These are phyloP conservation scores for Phytophthora boehmeriae DNA, from an alignment of 352 stramenopile species.

Conservation along the genomic window DNA sequence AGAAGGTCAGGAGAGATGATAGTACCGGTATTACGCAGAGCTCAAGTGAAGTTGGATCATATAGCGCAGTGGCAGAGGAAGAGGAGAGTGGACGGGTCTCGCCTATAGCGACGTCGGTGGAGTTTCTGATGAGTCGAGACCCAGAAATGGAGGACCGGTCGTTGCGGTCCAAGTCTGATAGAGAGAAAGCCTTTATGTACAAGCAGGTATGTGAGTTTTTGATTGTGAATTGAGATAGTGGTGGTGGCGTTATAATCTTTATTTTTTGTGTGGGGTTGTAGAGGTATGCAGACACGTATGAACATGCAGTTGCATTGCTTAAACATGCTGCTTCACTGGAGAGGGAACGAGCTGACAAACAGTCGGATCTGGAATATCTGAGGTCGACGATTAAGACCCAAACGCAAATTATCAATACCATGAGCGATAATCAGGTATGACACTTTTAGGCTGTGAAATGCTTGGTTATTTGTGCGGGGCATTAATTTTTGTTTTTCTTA, in stretches of 20 bases:
- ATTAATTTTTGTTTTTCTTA: constrained; percentile 11
- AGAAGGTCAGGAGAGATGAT: constrained; percentile 14
- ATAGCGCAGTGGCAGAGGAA: neutral
- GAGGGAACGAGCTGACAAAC: constrained; percentile 36
- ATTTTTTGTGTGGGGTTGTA: constrained; percentile 16
- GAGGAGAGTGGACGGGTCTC: constrained; percentile 24
- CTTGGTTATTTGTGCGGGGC: neutral
- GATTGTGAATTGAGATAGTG: neutral
- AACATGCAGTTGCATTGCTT: constrained; percentile 53
- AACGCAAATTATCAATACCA: constrained; percentile 57
- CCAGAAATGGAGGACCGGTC: constrained; percentile 64
- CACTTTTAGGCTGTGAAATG: neutral
- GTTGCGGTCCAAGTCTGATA: constrained; percentile 63
- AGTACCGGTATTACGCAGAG: constrained; percentile 12
- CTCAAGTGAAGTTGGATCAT: constrained; percentile 4
- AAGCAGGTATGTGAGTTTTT: constrained; percentile 58
- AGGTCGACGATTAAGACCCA: constrained; percentile 55
- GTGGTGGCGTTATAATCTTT: neutral
- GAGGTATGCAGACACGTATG: constrained; percentile 77
- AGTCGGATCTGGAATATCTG: constrained; percentile 53
- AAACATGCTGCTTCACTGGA: constrained; percentile 56
- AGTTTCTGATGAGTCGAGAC: constrained; percentile 65
- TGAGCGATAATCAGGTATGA: constrained; percentile 51
- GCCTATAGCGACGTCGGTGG: constrained; percentile 41
- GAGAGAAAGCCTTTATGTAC: constrained; percentile 69